A percentile compares a stretch with the other conserved stretches of the same genome.
These are phyloP conservation scores for Drosera spatulata DNA, from an alignment of 179 eudicot genomes.

Conservation along the genomic window DNA sequence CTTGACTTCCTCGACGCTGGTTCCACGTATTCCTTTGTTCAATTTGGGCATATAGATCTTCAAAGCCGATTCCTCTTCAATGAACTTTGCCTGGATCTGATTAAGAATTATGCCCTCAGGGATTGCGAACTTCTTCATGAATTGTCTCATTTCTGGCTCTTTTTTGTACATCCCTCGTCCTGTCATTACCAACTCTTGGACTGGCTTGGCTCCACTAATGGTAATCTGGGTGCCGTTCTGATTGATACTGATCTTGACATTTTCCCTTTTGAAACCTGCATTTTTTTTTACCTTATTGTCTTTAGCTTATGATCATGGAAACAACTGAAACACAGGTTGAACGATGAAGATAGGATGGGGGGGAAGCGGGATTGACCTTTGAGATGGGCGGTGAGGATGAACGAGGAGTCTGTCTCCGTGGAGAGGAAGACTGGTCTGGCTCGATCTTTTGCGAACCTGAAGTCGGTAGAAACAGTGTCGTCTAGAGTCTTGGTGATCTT, in stretches of 20 bases:
- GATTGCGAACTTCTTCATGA: slow-evolving; percentile 43
- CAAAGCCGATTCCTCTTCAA: slow-evolving; percentile 33
- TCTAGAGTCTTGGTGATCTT: slow-evolving; percentile 32
- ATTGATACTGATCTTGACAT: slow-evolving; percentile 51
- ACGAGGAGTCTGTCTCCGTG: slow-evolving; percentile 45
- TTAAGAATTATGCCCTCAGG: slow-evolving; percentile 50
- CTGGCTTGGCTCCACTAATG: slow-evolving; percentile 42
- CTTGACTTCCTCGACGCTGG: slow-evolving; percentile 26
- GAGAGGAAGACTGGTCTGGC: slow-evolving; percentile 37
- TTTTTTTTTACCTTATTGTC: not conserved
- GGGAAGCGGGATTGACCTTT: slow-evolving; percentile 28
- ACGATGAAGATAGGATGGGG: not conserved
- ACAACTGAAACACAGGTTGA: not conserved
- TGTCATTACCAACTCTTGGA: slow-evolving; percentile 47
- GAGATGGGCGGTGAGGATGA: slow-evolving; percentile 51
- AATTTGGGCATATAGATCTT: slow-evolving; percentile 59
- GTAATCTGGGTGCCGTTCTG: slow-evolving; percentile 46
- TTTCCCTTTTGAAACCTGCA: slow-evolving; percentile 40
- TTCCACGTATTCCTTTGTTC: slow-evolving; percentile 33
- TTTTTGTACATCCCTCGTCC: slow-evolving; percentile 35
- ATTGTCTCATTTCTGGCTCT: slow-evolving; percentile 18
- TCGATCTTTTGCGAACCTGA: slow-evolving; percentile 36
- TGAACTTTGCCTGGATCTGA: slow-evolving; percentile 38
- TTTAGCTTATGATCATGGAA: not conserved
- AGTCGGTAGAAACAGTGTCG: slow-evolving; percentile 27